These are phyloP conservation scores for Pleurozium schreberi DNA, from an alignment of 225 moss, liverwort and hornwort genomes.

Conservation along the genomic window DNA sequence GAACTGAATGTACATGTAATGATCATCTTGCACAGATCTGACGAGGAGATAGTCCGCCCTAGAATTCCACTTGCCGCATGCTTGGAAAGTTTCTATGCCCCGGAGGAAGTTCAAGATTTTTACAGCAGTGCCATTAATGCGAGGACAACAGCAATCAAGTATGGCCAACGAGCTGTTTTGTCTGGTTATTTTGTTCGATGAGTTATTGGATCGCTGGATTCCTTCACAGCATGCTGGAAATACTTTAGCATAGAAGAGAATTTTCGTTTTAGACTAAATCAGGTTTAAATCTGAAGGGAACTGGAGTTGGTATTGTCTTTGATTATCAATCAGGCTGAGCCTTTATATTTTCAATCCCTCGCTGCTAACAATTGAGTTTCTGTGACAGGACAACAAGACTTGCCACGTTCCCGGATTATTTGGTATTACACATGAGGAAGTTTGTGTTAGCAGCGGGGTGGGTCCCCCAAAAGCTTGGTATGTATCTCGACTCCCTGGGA, in stretches of 20 bases:
- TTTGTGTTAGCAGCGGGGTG: conserved; percentile 93
- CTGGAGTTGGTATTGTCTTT: not conserved
- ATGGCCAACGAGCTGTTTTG: not conserved
- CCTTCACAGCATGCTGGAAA: not conserved
- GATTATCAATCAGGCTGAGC: not conserved
- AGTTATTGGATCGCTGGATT: not conserved
- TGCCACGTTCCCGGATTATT: conserved; percentile 82
- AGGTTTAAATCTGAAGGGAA: not conserved
- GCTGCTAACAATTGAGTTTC: not conserved
- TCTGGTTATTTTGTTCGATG: not conserved
- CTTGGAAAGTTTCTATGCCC: conserved; percentile 75
- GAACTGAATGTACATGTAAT: not conserved
- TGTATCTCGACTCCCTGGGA: not conserved
- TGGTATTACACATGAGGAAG: conserved; percentile 95
- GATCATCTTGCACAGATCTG: conserved; percentile 38
- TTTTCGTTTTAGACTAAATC: not conserved
- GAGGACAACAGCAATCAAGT: conserved; percentile 97
- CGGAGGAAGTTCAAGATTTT: conserved; percentile 96
- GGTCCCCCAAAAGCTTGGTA: conserved; percentile 97
- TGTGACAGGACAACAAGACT: conserved; percentile 80
- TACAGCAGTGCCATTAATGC: conserved; percentile 90
- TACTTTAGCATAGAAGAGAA: not conserved
- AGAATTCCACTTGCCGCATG: conserved; percentile 89
- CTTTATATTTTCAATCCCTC: not conserved
- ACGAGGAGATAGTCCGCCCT: conserved; percentile 87